Evolutionary conservation across 1,284 basidiomycete genomes (phyloP), one percentile per base, ranked within the genome.

Genomic region (Cutaneotrichosporon mucoides): DNA sequence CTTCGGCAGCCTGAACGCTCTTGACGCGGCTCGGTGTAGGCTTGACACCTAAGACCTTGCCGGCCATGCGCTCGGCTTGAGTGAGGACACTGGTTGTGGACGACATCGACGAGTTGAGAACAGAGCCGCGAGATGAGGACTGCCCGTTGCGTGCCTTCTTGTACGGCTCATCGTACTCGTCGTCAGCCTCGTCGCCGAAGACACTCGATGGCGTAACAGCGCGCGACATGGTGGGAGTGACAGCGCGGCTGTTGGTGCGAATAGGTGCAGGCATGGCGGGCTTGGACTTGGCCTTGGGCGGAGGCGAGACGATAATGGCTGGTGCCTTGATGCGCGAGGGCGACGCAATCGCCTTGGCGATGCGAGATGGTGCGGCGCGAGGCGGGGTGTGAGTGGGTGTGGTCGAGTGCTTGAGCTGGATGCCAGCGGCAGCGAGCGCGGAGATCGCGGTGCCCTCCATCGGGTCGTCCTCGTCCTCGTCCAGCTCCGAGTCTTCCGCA

Each of bases 1-100:
- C 89, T 13, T 84, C 84, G 0, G 88, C 88, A 13, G 87, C 83
- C 70, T 91, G 88, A 16, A 93, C 73, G 56, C 88, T 90, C 80
- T 92, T 93, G 54, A 91, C 84, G 0, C 77, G 80, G 66, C 69
- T 75, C 11, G 71, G 62, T 11, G 69, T 66, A 12, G 77, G 70
- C 64, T 76, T 79, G 61, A 76, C 66, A 37, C 76, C 75, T 4
- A 75, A 55, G 0, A 70, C 65, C 65, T 78, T 78, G 38, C 68
- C 65, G 13, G 74, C 77, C 41, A 78, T 74, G 8, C 60, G 67
- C 5, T 69, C 62, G 24, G 73, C 76, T 35, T 75, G 75, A 40
- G 56, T 60, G 36, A 75, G 65, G 4, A 67, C 50, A 43, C 59
- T 62, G 9, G 42, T 35, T 9, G 24, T 43, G 10, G 61, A 57